Evolutionary conservation across 768 basidiomycete species (phyloP), one percentile per base, ranked within the genome.

Genomic region (Kwoniella newhampshirensis): DNA sequence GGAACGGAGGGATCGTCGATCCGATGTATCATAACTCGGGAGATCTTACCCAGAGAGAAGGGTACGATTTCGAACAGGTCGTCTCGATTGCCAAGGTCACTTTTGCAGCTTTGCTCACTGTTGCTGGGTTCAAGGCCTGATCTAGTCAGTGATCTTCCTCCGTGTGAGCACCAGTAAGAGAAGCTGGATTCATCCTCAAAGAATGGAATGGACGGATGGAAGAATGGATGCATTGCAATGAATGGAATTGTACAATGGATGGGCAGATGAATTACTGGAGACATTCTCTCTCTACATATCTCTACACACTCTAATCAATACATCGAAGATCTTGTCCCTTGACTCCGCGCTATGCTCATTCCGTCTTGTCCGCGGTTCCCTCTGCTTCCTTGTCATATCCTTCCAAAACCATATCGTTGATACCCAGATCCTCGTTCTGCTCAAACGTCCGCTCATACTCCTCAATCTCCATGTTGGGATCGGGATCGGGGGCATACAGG

Each of bases 401-500:
- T 46, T 75, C 73, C 43, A 77, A 56, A 5, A 76, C 70, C 70
- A 78, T 76, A 57, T 78, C 77, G 49, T 73, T 77, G 71, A 99
- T 75, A 4, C 94, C 96, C 13, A 98, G 80, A 47, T 91, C 90
- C 73, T 98, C 96, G 67, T 99, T 92, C 80, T 99, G 91, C 41
- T 90, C 84, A 79, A 83, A 88, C 3, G 85, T 84, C 46, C 96
- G 81, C 37, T 92, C 88, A 70, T 98, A 99, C 54, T 76, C 73
- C 73, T 87, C 89, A 49, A 88, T 82, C 27, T 76, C 80, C 88
- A 99, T 90, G 69, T 92, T 91, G 1, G 94, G 94, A 71, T 98
- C 94, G 0, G 89, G 86, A 71, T 99, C 94, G 3, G 96, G 96
- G 0, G 96, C 94, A 73, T 94, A 97, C n/a, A 93, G 68, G 74